Base-by-base conservation (phyloP, 2,329 filamentous ascomycete species). In the Ophiostoma ips region DNA sequence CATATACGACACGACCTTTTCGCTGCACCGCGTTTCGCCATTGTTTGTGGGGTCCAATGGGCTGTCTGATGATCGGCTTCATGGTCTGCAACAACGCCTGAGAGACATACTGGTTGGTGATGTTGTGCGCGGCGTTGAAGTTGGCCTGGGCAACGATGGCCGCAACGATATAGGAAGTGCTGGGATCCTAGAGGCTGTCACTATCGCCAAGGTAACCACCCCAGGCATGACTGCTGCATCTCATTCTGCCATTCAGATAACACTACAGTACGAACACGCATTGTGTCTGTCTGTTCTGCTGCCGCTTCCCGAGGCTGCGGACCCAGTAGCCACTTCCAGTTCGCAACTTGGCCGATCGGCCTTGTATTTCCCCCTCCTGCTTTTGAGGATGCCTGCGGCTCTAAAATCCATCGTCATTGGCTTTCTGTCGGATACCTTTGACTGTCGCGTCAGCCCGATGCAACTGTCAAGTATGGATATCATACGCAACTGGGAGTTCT, bases 1-100 rank as follows among this genome's bases (percentile, higher is more conserved):
- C 31, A 37, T 80, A 60, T 76, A 75, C 65, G 74, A 76, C 63
- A 77, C 72, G 0, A 77, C 75, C 13, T 79, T 77, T 55, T 73
- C 75, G 3, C 71, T 71, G 6, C 71, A 77, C 57, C 72, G 74
- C 44, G 68, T 71, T 3, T 78, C 76, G 0, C 74, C 75, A 1
- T 64, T 80, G 1, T 70, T 71, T 58, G 52, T 75, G 19, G 73
- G 72, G 21, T 49, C 61, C 3, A 61, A 68, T 2, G 37, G 57
- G 0, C 63, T 77, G 1, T 64, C 63, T 0, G 44, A 60, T 0
- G 38, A 58, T 0, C 66, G 69, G 3, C 65, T 79, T 2, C 60
- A 65, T 13, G 50, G 60, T 0, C 63, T 79, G 0, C 68, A 72
- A 1, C 66, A 67, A 8, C 66, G 71, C 2, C 61, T 80, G 2